A percentile compares a stretch with the other conserved stretches of the same genome.
phyloP scores from a whole-genome alignment of 805 yeast genomes.

The Komagataella pseudopastoris region DNA sequence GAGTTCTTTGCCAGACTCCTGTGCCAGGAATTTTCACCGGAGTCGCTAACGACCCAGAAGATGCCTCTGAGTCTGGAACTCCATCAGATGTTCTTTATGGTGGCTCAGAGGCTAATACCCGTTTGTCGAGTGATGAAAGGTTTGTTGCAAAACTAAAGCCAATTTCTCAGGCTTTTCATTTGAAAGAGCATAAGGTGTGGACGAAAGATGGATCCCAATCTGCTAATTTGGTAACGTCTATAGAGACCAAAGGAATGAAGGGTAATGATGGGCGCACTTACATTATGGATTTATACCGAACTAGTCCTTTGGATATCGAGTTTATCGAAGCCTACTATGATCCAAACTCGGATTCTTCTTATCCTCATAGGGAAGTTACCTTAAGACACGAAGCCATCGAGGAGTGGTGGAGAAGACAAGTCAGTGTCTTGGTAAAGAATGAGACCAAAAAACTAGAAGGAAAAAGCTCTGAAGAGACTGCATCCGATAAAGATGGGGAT shows the following conservation, averaged over 20 bases:
- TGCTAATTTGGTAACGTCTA: slow-evolving; percentile 47
- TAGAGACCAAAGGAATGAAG: slow-evolving; percentile 71
- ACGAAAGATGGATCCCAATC: slow-evolving; percentile 26
- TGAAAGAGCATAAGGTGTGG: slow-evolving; percentile 54
- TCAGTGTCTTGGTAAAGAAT: slow-evolving; percentile 34
- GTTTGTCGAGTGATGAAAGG: slow-evolving; percentile 32
- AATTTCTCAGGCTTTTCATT: slow-evolving; percentile 64
- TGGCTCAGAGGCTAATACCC: slow-evolving; percentile 42
- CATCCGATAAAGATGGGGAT: slow-evolving; percentile 16
- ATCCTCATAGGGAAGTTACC: slow-evolving; percentile 73
- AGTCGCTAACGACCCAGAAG: slow-evolving; percentile 21
- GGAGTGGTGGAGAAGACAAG: slow-evolving; percentile 73
- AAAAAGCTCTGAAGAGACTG: slow-evolving; percentile 7
- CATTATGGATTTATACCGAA: slow-evolving; percentile 69
- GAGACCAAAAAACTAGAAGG: slow-evolving; percentile 30
- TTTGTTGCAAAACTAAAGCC: slow-evolving; percentile 44
- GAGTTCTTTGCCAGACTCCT: slow-evolving; percentile 87
- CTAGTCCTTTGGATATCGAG: slow-evolving; percentile 74
- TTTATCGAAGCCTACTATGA: slow-evolving; percentile 51
- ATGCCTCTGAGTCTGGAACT: slow-evolving; percentile 17
- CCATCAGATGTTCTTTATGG: slow-evolving; percentile 57
- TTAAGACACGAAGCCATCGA: slow-evolving; percentile 82
- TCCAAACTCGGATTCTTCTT: slow-evolving; percentile 30
- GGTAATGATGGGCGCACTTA: slow-evolving; percentile 83
- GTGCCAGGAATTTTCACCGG: slow-evolving; percentile 72